Base-by-base conservation (phyloP, 345 rosid genomes). In the Gossypium turneri region DNA sequence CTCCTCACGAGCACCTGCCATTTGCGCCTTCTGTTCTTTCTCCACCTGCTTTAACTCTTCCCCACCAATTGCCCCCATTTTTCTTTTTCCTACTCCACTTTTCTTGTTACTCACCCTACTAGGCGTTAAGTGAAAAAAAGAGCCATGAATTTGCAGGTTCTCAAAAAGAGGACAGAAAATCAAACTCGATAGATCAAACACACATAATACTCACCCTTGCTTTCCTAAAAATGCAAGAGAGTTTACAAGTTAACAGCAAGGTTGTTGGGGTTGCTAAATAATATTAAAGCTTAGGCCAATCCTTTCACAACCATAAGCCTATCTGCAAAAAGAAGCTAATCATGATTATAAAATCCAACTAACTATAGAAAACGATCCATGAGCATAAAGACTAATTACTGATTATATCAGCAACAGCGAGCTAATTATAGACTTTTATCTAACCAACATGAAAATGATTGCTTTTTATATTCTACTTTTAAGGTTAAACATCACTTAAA, bases 61-160 rank as follows among this genome's bases (percentile, higher is more conserved):
- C 74, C 82, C 93, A 50, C 86, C 87, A 77, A 88, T 89, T 44
- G 96, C 89, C 77, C 97, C 98, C 99, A 93, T 90, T 77, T 76
- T 76, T 84, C 24, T 29, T 12, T 5, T 34, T 34, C 41, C 41
- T 75, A 58, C 76, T 67, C 70, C 71, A 69, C 63, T 51, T 72
- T 73, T 65, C 64, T 43, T 25, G 79, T 76, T 76, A 73, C 73
- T 59, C 75, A 74, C 70, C 75, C 80, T 76, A 73, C 66, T 60
- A 69, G 56, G 70, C 66, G 25, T 72, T 60, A 75, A 73, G 76
- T 73, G 50, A 79, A 44, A 75, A 53, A 22, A 48, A 56, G 59
- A 66, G 72, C 81, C 84, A 78, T 86, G 61, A 75, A 57, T 75
- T 41, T 24, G 72, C 43, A 77, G 29, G 69, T 58, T 60, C 62